These are phyloP conservation scores for Fusarium verrucosum DNA, from an alignment of 2,329 filamentous ascomycete genomes.

Conservation along the genomic window DNA sequence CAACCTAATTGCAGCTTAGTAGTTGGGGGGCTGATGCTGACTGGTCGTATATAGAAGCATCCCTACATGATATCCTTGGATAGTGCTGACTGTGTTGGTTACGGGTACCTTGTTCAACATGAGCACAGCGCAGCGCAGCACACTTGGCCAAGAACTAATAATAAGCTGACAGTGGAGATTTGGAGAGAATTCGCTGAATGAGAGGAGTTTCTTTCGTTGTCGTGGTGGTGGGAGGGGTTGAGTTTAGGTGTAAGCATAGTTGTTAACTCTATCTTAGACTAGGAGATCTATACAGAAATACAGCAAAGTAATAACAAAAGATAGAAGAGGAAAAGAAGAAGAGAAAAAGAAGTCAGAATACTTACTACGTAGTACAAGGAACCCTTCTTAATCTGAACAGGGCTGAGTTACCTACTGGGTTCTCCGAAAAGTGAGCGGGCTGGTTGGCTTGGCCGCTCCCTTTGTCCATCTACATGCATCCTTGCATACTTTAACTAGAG, in stretches of 20 bases:
- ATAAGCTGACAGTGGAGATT: conserved; percentile 29
- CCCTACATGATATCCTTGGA: conserved; percentile 4
- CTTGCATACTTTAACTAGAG: conserved; percentile 23
- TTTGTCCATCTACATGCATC: conserved; percentile 25
- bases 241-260: conserved; percentile 26
- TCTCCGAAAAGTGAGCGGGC: conserved; percentile 8
- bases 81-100: conserved; percentile 29
- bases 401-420: conserved; percentile 7
- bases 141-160: conserved; percentile 10
- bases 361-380: no score
- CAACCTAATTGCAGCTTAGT: conserved; percentile 28
- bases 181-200: not conserved
- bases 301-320: not conserved
- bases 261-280: conserved; percentile 17
- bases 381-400: not conserved
- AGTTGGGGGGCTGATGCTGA: conserved; percentile 32
- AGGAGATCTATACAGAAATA: not conserved
- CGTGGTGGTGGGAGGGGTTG: not conserved
- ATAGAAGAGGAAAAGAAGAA: no score
- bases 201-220: not conserved
- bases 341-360: no score
- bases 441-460: conserved; percentile 9
- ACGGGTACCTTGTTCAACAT: not conserved
- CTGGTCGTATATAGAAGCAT: conserved; percentile 4
- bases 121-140: not conserved